phyloP scores from a whole-genome alignment of 2,329 filamentous ascomycete species.

The Epichloe gansuensis region DNA sequence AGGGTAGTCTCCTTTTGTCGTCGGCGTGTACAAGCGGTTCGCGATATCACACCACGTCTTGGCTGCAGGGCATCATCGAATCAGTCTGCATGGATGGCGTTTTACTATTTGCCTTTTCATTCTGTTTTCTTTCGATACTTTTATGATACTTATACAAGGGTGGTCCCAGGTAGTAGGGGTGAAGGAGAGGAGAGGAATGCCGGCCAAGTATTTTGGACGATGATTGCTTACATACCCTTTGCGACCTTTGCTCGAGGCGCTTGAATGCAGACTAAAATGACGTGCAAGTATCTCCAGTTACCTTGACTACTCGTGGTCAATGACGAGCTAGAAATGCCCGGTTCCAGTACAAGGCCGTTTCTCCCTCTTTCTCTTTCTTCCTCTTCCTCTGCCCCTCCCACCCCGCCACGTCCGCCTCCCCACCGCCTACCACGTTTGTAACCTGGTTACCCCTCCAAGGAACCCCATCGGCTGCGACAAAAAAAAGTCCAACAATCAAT shows the following conservation, averaged over 20 bases:
- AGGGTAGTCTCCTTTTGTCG: not conserved
- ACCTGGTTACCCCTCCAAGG: not conserved
- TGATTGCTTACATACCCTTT: not conserved
- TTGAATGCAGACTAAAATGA: not conserved
- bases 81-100: conserved; percentile 1
- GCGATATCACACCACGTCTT: not conserved
- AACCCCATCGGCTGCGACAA: not conserved
- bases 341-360: no score
- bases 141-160: not conserved
- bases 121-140: not conserved
- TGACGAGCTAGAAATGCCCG: no score
- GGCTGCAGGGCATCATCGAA: not conserved
- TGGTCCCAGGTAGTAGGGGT: not conserved
- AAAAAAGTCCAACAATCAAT: no score
- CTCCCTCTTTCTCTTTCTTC: no score
- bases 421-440: not conserved
- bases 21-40: not conserved
- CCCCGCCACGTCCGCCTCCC: not conserved
- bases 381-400: not conserved
- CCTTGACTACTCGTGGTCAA: no score
- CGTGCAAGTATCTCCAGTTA: not conserved
- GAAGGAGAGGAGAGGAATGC: not conserved
- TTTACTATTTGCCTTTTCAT: not conserved
- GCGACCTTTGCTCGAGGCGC: not conserved
- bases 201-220: not conserved